Conservation (phyloP, 352 stramenopile genomes). For the Paralagenidium karlingii region DNA sequence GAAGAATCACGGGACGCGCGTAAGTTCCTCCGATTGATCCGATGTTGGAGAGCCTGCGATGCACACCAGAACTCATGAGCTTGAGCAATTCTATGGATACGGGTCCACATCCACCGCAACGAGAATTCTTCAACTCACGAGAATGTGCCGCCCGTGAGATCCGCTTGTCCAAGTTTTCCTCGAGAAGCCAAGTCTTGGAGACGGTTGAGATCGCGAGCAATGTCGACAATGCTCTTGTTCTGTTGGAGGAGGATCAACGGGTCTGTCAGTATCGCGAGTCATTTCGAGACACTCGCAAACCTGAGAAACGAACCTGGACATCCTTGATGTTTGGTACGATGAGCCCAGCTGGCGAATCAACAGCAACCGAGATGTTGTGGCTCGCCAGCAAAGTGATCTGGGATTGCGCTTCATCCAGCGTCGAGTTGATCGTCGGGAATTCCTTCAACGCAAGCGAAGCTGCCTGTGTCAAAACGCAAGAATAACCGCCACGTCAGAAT, state of each 20-base stretch:
- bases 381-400: slow-evolving; percentile 80
- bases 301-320: slow-evolving; percentile 59
- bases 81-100: not conserved
- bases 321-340: slow-evolving; percentile 95
- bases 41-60: slow-evolving; percentile 81
- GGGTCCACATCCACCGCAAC: not conserved
- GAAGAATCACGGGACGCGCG: slow-evolving; percentile 92
- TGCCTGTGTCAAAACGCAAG: slow-evolving; percentile 34
- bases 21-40: slow-evolving; percentile 96
- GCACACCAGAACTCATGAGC: slow-evolving; percentile 1
- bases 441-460: slow-evolving; percentile 88
- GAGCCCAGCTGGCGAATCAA: slow-evolving; percentile 93
- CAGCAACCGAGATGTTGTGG: slow-evolving; percentile 98
- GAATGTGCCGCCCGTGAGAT: slow-evolving; percentile 90
- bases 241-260: slow-evolving; percentile 12
- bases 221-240: slow-evolving; percentile 71
- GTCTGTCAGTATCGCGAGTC: not conserved
- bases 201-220: slow-evolving; percentile 73
- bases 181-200: slow-evolving; percentile 78
- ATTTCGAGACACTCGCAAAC: not conserved
- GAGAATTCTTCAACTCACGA: slow-evolving; percentile 22
- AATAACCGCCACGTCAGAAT: not conserved
- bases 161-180: slow-evolving; percentile 62
- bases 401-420: slow-evolving; percentile 73
- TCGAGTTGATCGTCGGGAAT: slow-evolving; percentile 91